Evolutionary conservation across 331 rosid genomes (phyloP).

Genomic region (Quercus tomentella): DNA sequence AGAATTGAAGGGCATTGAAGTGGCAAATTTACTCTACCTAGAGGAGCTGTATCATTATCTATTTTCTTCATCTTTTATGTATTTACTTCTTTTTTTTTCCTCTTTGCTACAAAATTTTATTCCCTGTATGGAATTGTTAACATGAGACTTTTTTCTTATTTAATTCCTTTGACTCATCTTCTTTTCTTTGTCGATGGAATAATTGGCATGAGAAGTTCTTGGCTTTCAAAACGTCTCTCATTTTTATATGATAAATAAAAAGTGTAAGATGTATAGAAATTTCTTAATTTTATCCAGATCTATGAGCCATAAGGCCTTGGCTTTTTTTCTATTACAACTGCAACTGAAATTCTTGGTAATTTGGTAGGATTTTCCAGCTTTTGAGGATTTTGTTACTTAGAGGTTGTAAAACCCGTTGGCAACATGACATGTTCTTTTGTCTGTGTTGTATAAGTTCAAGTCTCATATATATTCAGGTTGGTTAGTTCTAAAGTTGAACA

Average conservation of each 20-base stretch:
- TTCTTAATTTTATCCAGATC: background rate
- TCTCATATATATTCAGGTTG: too few relatives aligned
- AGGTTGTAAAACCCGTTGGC: background rate
- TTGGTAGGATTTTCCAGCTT: too few relatives aligned
- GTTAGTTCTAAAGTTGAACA: too few relatives aligned
- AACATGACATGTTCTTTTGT: too few relatives aligned
- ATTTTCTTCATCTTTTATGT: slow-evolving; percentile 25
- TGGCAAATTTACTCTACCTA: slow-evolving; percentile 17
- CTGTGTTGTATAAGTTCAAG: too few relatives aligned
- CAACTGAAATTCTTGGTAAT: background rate
- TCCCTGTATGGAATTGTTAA: slow-evolving; percentile 25
- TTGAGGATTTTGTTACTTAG: background rate
- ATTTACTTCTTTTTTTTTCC: slow-evolving; percentile 18
- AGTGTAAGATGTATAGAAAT: background rate
- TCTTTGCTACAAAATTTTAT: slow-evolving; percentile 10
- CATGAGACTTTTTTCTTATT: slow-evolving; percentile 3
- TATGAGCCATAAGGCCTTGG: background rate
- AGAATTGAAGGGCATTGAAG: slow-evolving; percentile 17
- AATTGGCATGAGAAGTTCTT: slow-evolving; percentile 14
- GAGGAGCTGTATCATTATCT: slow-evolving; percentile 29
- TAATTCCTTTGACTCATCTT: slow-evolving; percentile 17
- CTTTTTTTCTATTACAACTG: background rate
- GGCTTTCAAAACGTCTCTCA: background rate
- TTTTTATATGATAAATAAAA: background rate
- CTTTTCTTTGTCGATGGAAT: slow-evolving; percentile 19